These are phyloP conservation scores for Globisporangium apiculatum DNA, from an alignment of 352 stramenopile genomes.

Conservation along the genomic window DNA sequence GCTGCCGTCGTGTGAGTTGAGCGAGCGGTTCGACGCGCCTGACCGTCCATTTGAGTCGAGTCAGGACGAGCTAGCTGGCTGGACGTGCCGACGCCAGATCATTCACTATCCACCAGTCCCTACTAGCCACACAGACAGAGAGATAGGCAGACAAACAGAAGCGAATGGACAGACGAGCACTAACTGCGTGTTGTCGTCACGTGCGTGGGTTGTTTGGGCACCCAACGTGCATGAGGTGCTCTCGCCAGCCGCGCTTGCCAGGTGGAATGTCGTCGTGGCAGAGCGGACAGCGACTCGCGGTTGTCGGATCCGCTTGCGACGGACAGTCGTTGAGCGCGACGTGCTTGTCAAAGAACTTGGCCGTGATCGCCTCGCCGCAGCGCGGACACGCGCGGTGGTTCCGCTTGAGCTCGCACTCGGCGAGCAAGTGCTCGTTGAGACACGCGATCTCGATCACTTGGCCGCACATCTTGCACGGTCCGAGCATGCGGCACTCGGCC, in stretches of 20 bases:
- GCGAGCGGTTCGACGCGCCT: too few species aligned
- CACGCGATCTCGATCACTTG: slow-evolving; percentile 90
- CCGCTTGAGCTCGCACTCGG: slow-evolving; percentile 81
- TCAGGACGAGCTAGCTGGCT: background rate
- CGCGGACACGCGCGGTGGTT: slow-evolving; percentile 77
- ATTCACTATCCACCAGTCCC: background rate
- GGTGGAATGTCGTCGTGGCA: slow-evolving; percentile 70
- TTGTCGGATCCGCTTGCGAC: slow-evolving; percentile 42
- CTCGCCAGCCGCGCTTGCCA: slow-evolving; percentile 62
- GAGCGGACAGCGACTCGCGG: slow-evolving; percentile 70
- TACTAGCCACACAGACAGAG: background rate
- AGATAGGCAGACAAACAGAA: background rate
- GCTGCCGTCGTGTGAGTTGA: background rate
- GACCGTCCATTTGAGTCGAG: background rate
- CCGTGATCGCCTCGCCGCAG: slow-evolving; percentile 80
- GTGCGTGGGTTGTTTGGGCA: slow-evolving; percentile 79
- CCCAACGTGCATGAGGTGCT: slow-evolving; percentile 56
- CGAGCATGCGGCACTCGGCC: slow-evolving; percentile 88
- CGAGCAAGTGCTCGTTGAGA: slow-evolving; percentile 87
- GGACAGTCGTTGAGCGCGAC: slow-evolving; percentile 67
- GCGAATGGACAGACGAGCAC: too few species aligned
- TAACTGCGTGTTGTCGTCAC: background rate
- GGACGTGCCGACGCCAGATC: background rate
- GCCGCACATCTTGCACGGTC: slow-evolving; percentile 88
- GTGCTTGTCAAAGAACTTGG: slow-evolving; percentile 81